Evolutionary conservation across 805 yeast species (phyloP), one percentile per base, ranked within the genome.

Genomic region (Zygoascus bituminiphila): DNA sequence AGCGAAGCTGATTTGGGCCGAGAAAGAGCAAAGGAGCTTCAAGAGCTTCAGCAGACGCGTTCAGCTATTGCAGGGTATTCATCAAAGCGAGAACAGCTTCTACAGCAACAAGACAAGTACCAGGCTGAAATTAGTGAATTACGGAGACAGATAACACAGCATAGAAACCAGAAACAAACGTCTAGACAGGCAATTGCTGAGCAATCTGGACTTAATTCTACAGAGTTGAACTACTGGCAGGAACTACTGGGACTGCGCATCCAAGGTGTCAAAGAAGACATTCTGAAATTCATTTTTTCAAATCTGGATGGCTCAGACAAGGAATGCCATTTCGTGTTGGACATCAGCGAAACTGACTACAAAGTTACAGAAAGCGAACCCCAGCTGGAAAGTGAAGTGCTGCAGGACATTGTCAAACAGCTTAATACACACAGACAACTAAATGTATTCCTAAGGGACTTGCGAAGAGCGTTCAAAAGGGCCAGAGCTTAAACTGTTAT

Each of bases 151-250:
- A 63, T 71, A 6, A 57, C 58, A 8, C 47, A 53, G 15, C 62
- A 65, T 39, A 62, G 68, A 24, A 57, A 61, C 2, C 56, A 58
- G 3, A 61, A 63, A 36, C 58, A 70, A 6, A 67, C 64, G 36
- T 63, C 64, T 44, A 61, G 65, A 33, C 58, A 77, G 31, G 61
- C 62, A 17, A 52, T 62, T 19, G 44, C 46, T 26, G 48, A 57
- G 8, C 85, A 81, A 56, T 64, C 72, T 6, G 66, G 65, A 24
- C 66, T 65, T 37, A 79, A 79, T 50, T 64, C 66, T 14, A 78
- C 79, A 0, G 86, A 81, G 57, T 65, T 78, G 37, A 48, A 64
- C 15, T 67, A 73, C 37, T 78, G 73, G 62, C 84, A 81, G 51
- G 61, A 67, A 35, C 64, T 77, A 44, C 63, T 80, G 40, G 87